These are phyloP conservation scores for Pyrrhoderma lamaoense DNA, from an alignment of 1,284 basidiomycete species.

Conservation along the genomic window DNA sequence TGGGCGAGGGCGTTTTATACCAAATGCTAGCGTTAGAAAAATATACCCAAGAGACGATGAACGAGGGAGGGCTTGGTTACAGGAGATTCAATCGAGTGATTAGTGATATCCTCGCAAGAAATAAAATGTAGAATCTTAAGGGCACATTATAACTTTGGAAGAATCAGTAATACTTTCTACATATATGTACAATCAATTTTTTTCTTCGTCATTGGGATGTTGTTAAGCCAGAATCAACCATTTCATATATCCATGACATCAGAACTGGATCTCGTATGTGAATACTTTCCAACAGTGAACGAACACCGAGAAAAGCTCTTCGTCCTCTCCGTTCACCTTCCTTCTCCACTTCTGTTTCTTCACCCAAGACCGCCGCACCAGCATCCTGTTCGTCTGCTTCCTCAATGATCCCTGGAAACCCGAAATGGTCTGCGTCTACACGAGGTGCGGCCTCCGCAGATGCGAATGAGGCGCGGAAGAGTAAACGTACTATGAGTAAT, in stretches of 20 bases:
- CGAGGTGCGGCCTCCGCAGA: constrained; percentile 62
- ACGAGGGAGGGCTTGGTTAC: constrained; percentile 8
- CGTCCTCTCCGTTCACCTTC: constrained; percentile 63
- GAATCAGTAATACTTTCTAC: not conserved
- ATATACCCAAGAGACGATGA: constrained; percentile 19
- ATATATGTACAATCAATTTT: too few relatives aligned
- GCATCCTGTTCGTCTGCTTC: constrained; percentile 51
- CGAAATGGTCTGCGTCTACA: constrained; percentile 72
- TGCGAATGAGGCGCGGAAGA: constrained; percentile 70
- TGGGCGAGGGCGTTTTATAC: constrained; percentile 17
- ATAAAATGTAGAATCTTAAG: not conserved
- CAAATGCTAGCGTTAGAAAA: constrained; percentile 11
- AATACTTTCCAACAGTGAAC: constrained; percentile 55
- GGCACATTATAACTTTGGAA: too few relatives aligned
- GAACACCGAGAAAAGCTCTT: constrained; percentile 58
- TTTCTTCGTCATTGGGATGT: too few relatives aligned
- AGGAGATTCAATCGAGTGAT: too few relatives aligned
- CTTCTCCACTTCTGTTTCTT: constrained; percentile 37
- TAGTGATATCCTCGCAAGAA: not conserved
- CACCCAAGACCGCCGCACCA: constrained; percentile 27
- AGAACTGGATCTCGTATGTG: constrained; percentile 62
- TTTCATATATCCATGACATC: constrained; percentile 72
- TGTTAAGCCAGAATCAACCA: constrained; percentile 50
- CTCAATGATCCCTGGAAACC: constrained; percentile 69
- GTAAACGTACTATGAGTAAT: constrained; percentile 63